phyloP scores from a whole-genome alignment of 805 yeast species.

The Debaryomyces castellii region DNA sequence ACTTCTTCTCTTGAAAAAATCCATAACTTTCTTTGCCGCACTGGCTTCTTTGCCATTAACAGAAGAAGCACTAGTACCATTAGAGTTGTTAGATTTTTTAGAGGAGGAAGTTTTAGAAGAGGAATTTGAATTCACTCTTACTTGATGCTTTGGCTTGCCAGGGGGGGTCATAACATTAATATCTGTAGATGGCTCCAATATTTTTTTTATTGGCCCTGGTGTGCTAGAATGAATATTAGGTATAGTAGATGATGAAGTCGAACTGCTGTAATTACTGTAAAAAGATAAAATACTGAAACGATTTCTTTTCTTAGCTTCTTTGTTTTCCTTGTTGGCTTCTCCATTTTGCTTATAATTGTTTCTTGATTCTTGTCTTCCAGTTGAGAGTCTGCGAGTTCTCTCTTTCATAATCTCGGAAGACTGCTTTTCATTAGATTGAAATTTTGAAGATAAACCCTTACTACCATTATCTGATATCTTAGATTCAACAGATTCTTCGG shows the following conservation, averaged over 20 bases:
- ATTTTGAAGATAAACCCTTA: not conserved
- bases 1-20: constrained; percentile 69
- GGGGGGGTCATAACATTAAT: constrained; percentile 16
- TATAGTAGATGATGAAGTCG: constrained; percentile 11
- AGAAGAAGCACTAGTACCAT: constrained; percentile 19
- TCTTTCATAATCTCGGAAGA: not conserved
- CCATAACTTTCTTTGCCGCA: constrained; percentile 76
- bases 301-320: constrained; percentile 37
- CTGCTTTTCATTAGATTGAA: not conserved
- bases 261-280: constrained; percentile 34
- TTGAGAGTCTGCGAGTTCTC: not conserved
- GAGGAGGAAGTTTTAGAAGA: constrained; percentile 20
- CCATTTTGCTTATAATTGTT: not conserved
- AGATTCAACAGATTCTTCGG: not conserved
- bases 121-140: constrained; percentile 26
- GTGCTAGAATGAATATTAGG: constrained; percentile 5
- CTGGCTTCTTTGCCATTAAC: constrained; percentile 56
- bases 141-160: constrained; percentile 16
- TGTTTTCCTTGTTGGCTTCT: constrained; percentile 19
- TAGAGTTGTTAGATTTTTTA: constrained; percentile 24
- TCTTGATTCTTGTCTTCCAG: constrained; percentile 1
- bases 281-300: constrained; percentile 45
- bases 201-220: constrained; percentile 17
- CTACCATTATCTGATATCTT: not conserved
- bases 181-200: constrained; percentile 34